Conservation (phyloP, 1,284 basidiomycete species). For the Fomitopsis palustris region DNA sequence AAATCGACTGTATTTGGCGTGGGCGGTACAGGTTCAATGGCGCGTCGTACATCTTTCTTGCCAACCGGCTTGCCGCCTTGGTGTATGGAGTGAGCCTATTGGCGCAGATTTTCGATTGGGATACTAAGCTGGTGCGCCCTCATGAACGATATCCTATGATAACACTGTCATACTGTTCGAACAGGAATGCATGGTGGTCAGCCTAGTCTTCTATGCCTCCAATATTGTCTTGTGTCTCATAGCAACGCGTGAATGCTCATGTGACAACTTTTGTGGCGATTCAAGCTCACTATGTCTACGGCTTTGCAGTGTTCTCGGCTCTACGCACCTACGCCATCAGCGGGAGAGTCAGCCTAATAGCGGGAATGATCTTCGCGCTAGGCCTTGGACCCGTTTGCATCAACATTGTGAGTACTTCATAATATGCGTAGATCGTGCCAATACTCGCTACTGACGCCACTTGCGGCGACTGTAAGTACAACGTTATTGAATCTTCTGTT, state of each 20-base stretch:
- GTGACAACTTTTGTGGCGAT: neutral
- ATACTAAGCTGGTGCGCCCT: neutral
- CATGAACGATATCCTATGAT: neutral
- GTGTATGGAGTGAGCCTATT: neutral
- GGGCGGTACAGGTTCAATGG: neutral
- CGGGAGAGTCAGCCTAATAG: neutral
- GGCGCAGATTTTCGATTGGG: neutral
- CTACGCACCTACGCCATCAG: neutral
- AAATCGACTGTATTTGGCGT: neutral
- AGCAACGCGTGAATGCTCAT: neutral
- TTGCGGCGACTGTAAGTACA: neutral
- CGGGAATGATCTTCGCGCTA: neutral
- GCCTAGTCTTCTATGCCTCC: neutral
- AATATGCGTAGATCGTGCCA: too few species aligned
- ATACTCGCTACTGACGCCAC: neutral
- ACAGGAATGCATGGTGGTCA: neutral
- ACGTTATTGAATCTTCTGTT: neutral
- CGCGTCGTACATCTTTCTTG: neutral
- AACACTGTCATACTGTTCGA: neutral
- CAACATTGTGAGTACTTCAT: neutral
- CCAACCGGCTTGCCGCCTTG: neutral
- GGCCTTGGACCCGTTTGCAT: neutral
- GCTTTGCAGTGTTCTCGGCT: neutral
- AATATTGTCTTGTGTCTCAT: neutral
- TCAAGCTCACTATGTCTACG: neutral